A percentile compares a stretch with the other conserved stretches of the same genome.
Conservation (phyloP, 2,329 filamentous ascomycete genomes). For the Neofusicoccum cordaticola region DNA sequence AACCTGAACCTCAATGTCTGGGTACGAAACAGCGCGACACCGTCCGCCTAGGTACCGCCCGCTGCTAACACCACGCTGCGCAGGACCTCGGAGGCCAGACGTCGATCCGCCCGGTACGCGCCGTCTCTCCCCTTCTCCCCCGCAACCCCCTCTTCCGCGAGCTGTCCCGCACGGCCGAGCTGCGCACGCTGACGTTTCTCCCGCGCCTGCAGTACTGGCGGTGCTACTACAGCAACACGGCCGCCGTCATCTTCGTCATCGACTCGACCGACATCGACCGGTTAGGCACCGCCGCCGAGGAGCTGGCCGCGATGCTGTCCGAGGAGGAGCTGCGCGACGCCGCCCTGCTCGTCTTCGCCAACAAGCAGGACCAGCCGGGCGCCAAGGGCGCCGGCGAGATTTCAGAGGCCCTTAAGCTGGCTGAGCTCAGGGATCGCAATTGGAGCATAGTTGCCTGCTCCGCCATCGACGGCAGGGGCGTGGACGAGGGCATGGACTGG, state of each 20-base stretch:
- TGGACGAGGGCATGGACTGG: constrained; percentile 99
- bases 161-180: constrained; percentile 2
- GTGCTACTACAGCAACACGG: constrained; percentile 98
- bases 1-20: constrained; percentile 99
- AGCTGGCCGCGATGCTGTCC: constrained; percentile 90
- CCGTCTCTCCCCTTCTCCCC: constrained; percentile 1
- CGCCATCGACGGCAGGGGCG: constrained; percentile 90
- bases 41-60: background rate
- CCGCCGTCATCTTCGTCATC: constrained; percentile 97
- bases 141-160: constrained; percentile 1
- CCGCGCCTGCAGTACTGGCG: constrained; percentile 69
- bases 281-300: constrained; percentile 86
- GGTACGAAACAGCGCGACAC: constrained; percentile 54
- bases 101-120: constrained; percentile 72
- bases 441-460: constrained; percentile 99
- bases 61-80: background rate
- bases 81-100: constrained; percentile 95
- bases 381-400: constrained; percentile 97
- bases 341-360: constrained; percentile 89
- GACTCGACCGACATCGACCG: constrained; percentile 97
- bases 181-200: constrained; percentile 8
- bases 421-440: constrained; percentile 90
- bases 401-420: constrained; percentile 84
- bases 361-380: constrained; percentile 97
- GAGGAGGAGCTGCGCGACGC: constrained; percentile 96